Evolutionary conservation across 78 protist species (phyloP), one percentile per base, ranked within the genome.

Genomic region (Isochrysis galbana): DNA sequence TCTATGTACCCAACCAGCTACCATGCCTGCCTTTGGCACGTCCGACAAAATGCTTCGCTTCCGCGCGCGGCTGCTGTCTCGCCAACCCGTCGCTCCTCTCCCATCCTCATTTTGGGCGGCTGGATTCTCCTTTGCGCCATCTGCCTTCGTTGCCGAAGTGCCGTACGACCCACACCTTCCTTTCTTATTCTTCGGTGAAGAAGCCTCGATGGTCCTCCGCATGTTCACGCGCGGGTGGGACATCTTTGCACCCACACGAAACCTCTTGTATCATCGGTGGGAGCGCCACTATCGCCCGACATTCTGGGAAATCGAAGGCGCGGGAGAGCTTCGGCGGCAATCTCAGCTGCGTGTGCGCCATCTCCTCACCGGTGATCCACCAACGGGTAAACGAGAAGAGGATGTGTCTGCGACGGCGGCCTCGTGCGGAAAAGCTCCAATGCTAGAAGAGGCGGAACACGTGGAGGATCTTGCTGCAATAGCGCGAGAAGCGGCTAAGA

Each of bases 151-250:
- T 7, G 29, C 29, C 61, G 61, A 51, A 10, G 95, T 90, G 41
- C 96, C 95, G 0, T 95, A 95, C 69, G 96, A 93, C 77, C 95
- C 96, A 51, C 86, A 91, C 86, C 93, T 95, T 22, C 54, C 89
- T 26, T 77, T 91, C 46, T 45, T 95, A 19, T 95, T 95, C 74
- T 95, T 95, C 92, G 96, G 96, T 38, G 96, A 95, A 32, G 74
- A 61, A 32, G 74, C 26, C 29, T 61, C 74, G 74, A 90, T 95
- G 95, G 87, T 89, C 3, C 83, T 89, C 39, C 61, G 96, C n/a
- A 55, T 95, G 26, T 95, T 74, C 72, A 95, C 95, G 42, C 26
- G 84, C 84, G 96, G 96, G 11, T 95, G 72, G 32, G 87, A 90
- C 86, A 23, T 94, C 54, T 94, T 93, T 61, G 45, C 91, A 39